Conservation (phyloP, 2,329 filamentous ascomycete genomes). For the Verticillium isaacii region DNA sequence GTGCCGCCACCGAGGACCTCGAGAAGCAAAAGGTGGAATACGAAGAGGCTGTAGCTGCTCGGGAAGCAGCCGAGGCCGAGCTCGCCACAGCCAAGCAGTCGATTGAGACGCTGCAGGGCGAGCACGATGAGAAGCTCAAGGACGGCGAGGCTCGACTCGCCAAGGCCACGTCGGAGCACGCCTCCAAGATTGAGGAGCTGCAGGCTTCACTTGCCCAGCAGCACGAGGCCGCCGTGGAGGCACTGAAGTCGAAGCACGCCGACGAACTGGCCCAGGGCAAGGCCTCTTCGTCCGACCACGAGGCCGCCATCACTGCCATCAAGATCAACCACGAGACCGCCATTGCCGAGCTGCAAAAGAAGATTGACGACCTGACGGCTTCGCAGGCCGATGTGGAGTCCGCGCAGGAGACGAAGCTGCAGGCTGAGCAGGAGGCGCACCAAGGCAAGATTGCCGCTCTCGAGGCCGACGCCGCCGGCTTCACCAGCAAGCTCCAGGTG, state of each 20-base stretch:
- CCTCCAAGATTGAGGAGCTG: slow-evolving; percentile 44
- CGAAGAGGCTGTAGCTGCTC: slow-evolving; percentile 40
- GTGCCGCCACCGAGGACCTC: slow-evolving; percentile 45
- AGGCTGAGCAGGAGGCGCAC: slow-evolving; percentile 39
- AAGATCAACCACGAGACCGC: slow-evolving; percentile 44
- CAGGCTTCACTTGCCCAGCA: slow-evolving; percentile 43
- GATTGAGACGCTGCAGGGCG: slow-evolving; percentile 40
- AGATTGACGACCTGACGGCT: slow-evolving; percentile 47
- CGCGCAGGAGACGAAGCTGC: slow-evolving; percentile 38
- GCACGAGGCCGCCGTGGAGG: slow-evolving; percentile 42
- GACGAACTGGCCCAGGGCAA: slow-evolving; percentile 43
- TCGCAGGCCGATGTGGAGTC: slow-evolving; percentile 40
- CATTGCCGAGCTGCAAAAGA: slow-evolving; percentile 45
- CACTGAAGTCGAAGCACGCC: slow-evolving; percentile 49
- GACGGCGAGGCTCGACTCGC: slow-evolving; percentile 30
- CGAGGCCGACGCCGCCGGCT: slow-evolving; percentile 46
- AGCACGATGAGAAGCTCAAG: slow-evolving; percentile 31
- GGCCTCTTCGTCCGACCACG: slow-evolving; percentile 38
- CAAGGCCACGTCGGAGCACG: slow-evolving; percentile 41
- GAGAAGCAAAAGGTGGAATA: slow-evolving; percentile 45
- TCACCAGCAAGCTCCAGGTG: slow-evolving; percentile 42
- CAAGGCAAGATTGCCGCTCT: slow-evolving; percentile 42
- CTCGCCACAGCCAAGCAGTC: slow-evolving; percentile 44
- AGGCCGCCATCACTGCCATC: slow-evolving; percentile 44
- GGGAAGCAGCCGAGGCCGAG: slow-evolving; percentile 43